Evolutionary conservation across 495 filamentous ascomycete genomes (phyloP).

Genomic region (Pseudevernia furfuracea): DNA sequence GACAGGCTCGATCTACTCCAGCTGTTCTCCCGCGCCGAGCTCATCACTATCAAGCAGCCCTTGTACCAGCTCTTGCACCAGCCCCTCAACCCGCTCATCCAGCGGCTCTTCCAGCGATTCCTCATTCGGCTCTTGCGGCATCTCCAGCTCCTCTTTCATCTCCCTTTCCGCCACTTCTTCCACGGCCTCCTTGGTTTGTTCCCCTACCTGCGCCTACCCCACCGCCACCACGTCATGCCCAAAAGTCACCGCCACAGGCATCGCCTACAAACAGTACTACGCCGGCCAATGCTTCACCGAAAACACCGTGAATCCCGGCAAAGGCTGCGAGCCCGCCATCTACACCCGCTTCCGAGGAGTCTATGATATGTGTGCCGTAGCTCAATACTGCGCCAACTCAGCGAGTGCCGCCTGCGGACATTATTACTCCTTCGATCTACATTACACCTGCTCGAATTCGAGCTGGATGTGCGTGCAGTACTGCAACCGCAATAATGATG

Average conservation of each 20-base stretch:
- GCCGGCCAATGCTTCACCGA: not conserved
- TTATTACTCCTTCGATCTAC: not conserved
- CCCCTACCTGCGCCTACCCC: not conserved
- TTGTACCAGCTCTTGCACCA: not conserved
- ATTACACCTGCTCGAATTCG: not conserved
- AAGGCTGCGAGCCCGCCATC: not conserved
- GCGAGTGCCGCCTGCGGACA: not conserved
- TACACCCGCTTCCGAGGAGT: not conserved
- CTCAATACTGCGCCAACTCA: not conserved
- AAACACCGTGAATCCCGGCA: not conserved
- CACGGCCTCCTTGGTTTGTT: not conserved
- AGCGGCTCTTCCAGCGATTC: not conserved
- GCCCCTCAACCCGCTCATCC: not conserved
- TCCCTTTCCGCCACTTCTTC: not conserved
- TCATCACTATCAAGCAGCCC: not conserved
- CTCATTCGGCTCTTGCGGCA: not conserved
- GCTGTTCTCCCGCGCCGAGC: not conserved
- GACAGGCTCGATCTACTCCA: too few species aligned
- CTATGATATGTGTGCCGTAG: not conserved
- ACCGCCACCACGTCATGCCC: not conserved
- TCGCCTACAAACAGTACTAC: not conserved
- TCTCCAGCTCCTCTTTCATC: not conserved
- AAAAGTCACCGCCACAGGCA: not conserved
- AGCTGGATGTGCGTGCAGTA: constrained; percentile 4
- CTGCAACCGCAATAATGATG: not conserved